Conservation (phyloP, 495 filamentous ascomycete species). For the Darksidea phi region DNA sequence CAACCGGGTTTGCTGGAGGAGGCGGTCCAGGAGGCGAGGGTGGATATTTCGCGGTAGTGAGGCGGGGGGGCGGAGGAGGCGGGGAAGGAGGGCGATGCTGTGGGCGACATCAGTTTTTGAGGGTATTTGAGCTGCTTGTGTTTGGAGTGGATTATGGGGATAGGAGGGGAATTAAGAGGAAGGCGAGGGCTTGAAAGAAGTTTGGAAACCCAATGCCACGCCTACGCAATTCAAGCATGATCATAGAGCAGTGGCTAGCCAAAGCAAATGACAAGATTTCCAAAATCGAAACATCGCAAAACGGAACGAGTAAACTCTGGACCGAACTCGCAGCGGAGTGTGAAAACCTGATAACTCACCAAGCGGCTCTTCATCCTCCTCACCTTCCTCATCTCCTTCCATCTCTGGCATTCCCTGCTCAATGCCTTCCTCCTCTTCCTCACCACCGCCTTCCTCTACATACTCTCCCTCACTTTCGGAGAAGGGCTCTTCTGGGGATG, state of each 20-base stretch:
- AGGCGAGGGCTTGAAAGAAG: too few relatives aligned
- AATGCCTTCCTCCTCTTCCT: constrained; percentile 20
- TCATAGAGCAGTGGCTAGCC: too few relatives aligned
- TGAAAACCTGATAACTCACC: too few relatives aligned
- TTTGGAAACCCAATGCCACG: too few relatives aligned
- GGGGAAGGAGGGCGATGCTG: constrained; percentile 1
- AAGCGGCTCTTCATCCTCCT: constrained; percentile 41
- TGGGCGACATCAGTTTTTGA: constrained; percentile 2
- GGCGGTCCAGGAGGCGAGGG: constrained; percentile 90
- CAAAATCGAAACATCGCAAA: too few relatives aligned
- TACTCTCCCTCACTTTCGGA: constrained; percentile 24
- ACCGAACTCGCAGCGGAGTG: too few relatives aligned
- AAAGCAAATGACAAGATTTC: too few relatives aligned
- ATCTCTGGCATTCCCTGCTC: constrained; percentile 26
- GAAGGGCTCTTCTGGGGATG: constrained; percentile 11
- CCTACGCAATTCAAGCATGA: too few relatives aligned
- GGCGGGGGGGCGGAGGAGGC: constrained; percentile 23
- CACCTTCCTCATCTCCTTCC: constrained; percentile 43
- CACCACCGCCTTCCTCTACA: constrained; percentile 29
- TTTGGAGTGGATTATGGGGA: background rate
- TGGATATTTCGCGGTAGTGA: constrained; percentile 82
- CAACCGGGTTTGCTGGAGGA: constrained; percentile 88
- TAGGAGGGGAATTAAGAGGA: background rate
- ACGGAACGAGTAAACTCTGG: too few relatives aligned
- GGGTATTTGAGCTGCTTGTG: background rate